A percentile compares a stretch with the other conserved stretches of the same genome.
Evolutionary conservation across 768 basidiomycete genomes (phyloP).

Genomic region (Trametes cingulata): DNA sequence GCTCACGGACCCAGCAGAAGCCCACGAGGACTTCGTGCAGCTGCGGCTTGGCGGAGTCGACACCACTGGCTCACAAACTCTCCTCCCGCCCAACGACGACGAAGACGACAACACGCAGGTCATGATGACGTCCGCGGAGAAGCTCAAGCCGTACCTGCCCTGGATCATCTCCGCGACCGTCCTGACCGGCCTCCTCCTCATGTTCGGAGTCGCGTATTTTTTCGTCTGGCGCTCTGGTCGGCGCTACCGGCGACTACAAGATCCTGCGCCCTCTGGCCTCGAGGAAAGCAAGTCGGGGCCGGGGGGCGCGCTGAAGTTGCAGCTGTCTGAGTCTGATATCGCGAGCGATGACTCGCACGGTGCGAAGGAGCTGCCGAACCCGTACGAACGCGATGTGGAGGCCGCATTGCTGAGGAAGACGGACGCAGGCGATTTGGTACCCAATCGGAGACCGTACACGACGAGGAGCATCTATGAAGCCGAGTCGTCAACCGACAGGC

Average conservation of each 20-base stretch:
- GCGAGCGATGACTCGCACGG: neutral
- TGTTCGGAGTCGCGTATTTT: conserved; percentile 20
- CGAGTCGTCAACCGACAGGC: conserved; percentile 1
- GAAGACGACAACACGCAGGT: conserved; percentile 19
- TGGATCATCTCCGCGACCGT: conserved; percentile 31
- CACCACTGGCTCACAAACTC: conserved; percentile 29
- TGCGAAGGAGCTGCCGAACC: neutral
- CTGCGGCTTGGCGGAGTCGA: conserved; percentile 33
- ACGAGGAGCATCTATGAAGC: neutral
- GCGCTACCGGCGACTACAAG: conserved; percentile 28
- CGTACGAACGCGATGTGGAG: neutral
- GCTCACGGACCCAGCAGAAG: conserved; percentile 25
- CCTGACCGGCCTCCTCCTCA: conserved; percentile 24
- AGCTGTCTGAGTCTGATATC: neutral
- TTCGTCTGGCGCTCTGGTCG: conserved; percentile 20
- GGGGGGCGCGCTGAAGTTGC: conserved; percentile 1
- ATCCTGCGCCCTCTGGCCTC: conserved; percentile 28
- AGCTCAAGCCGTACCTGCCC: conserved; percentile 26
- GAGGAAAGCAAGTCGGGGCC: conserved; percentile 17
- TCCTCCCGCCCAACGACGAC: conserved; percentile 24
- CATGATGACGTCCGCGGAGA: conserved; percentile 17
- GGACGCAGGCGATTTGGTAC: neutral
- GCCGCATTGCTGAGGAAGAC: neutral
- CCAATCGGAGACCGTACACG: neutral
- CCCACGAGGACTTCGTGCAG: conserved; percentile 35